Evolutionary conservation across 495 filamentous ascomycete species (phyloP).

Genomic region (Penicillium cosmopolitanum): DNA sequence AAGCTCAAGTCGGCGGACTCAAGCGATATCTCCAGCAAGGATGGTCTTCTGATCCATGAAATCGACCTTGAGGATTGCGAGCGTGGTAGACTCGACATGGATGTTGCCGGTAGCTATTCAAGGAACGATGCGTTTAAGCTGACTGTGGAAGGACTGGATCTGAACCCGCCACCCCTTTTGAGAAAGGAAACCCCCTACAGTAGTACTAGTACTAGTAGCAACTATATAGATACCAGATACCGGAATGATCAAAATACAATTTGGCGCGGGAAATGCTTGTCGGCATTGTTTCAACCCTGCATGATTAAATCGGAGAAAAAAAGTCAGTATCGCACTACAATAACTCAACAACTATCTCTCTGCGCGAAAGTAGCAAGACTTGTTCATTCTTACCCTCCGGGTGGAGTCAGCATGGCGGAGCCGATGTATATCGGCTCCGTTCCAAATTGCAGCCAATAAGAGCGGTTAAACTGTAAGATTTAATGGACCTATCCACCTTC

Average conservation of each 20-base stretch:
- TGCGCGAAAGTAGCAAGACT: background rate
- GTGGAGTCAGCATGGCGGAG: slow-evolving; percentile 4
- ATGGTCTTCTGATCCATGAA: slow-evolving; percentile 50
- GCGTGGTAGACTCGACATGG: slow-evolving; percentile 63
- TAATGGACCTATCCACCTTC: background rate
- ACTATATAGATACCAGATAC: too few species aligned
- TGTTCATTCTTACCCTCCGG: background rate
- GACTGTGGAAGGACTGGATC: slow-evolving; percentile 72
- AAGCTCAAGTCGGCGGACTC: slow-evolving; percentile 15
- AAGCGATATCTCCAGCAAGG: slow-evolving; percentile 6
- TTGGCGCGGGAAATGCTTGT: background rate
- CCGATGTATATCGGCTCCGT: slow-evolving; percentile 9
- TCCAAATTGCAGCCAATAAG: background rate
- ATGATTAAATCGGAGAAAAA: background rate
- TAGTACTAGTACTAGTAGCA: background rate
- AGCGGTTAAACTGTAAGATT: background rate
- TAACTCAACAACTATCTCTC: background rate
- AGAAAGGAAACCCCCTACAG: background rate
- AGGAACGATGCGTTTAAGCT: slow-evolving; percentile 81
- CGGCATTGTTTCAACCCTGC: background rate
- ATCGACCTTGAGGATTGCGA: slow-evolving; percentile 68
- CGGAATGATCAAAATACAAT: background rate
- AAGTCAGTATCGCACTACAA: background rate
- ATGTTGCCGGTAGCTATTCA: slow-evolving; percentile 81
- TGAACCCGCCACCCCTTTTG: slow-evolving; percentile 62